Evolutionary conservation across 495 filamentous ascomycete genomes (phyloP).

Genomic region (Penicillium ochrochloron): DNA sequence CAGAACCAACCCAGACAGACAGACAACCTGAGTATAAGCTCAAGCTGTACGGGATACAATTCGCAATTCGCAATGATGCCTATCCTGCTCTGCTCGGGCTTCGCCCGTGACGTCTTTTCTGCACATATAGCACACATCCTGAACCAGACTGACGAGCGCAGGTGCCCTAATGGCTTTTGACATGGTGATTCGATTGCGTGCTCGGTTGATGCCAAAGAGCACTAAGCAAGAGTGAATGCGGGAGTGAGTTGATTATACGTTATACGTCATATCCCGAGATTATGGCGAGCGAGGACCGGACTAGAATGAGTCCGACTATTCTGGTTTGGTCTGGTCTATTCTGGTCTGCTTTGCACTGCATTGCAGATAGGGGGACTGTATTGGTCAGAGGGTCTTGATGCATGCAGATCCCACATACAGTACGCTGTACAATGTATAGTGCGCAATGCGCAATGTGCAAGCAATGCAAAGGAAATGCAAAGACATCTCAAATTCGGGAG

Average conservation of each 20-base stretch:
- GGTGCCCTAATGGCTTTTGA: slow-evolving; percentile 61
- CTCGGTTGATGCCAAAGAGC: slow-evolving; percentile 36
- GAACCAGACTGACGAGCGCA: slow-evolving; percentile 26
- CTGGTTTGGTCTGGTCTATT: background rate
- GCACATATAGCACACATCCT: background rate
- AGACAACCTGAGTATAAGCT: too few species aligned
- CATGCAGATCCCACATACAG: background rate
- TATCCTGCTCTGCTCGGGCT: background rate
- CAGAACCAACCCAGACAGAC: background rate
- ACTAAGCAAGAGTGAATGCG: slow-evolving; percentile 38
- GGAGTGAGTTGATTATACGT: too few species aligned
- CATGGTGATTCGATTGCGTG: slow-evolving; percentile 53
- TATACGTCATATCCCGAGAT: background rate
- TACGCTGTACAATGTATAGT: background rate
- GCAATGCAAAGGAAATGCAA: background rate
- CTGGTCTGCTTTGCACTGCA: background rate
- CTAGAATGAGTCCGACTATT: background rate
- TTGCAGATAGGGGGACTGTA: background rate
- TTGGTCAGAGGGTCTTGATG: background rate
- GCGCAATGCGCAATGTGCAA: background rate
- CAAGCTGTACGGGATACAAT: background rate
- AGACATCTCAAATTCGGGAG: background rate
- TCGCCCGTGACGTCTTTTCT: slow-evolving; percentile 8
- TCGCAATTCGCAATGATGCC: background rate
- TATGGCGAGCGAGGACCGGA: background rate